Evolutionary conservation across 2,329 filamentous ascomycete species (phyloP), one percentile per base, ranked within the genome.

Genomic region (Neofusicoccum parvum): DNA sequence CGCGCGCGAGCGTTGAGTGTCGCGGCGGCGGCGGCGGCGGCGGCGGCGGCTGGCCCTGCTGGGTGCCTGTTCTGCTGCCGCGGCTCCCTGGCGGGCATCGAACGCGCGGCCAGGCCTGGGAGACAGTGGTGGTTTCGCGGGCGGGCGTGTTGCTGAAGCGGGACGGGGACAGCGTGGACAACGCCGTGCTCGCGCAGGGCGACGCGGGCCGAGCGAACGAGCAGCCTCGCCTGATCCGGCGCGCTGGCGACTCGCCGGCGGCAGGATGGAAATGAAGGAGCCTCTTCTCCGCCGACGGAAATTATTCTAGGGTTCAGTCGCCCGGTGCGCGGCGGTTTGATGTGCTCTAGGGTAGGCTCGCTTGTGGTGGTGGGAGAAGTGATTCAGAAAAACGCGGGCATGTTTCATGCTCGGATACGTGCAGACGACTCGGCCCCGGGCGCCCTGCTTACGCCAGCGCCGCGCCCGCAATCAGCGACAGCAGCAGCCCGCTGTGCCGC

Each of bases 61-160:
- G 27, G 27, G 27, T 32, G 27, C 27, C 27, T 32, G 27, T 32
- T 34, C 20, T 39, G 54, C 53, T 4, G 39, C 37, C 17, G 39
- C 20, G 39, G 23, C 23, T 23, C 23, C 23, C 23, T 23, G 23
- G 54, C 54, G 56, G 56, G 56, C 56, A 60, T 36, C 45, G 43
- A 60, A 45, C 34, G 14, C 10, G 12, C 56, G 43, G 56, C 71
- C 75, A 69, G 71, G 68, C 70, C 39, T 59, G 15, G 72, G 70
- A 71, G 72, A 74, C 73, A 71, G 68, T 73, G 71, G 73, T 70
- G 67, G 75, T 77, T 77, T 78, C 75, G 76, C 71, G 43, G 60
- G 50, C 62, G 50, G 49, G 62, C 56, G 43, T 48, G 56, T 48
- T 60, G 56, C 56, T 60, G 56, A 60, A 60, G 56, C 56, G 56